Evolutionary conservation across 306 rosid species (phyloP).

Genomic region (Medicago truncatula): MtrunA17r5.0-ANR NC_053047.1:27085001-27085500

Average conservation of each 20-base stretch:
- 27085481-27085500: not conserved
- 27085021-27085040: not conserved
- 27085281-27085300: not conserved
- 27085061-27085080: not conserved
- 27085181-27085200: not conserved
- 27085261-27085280: not conserved
- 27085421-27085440: not conserved
- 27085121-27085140: not conserved
- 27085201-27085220: slow-evolving; percentile 17
- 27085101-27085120: not conserved
- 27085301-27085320: not conserved
- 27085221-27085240: slow-evolving; percentile 14
- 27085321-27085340: not conserved
- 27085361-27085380: not conserved
- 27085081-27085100: slow-evolving; percentile 8
- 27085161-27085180: slow-evolving; percentile 1
- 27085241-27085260: too few species aligned
- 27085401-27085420: too few species aligned
- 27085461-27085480: not conserved
- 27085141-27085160: slow-evolving; percentile 5
- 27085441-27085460: slow-evolving; percentile 15
- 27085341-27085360: slow-evolving; percentile 23
- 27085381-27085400: too few species aligned
- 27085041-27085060: not conserved
- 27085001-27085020: not conserved